Evolutionary conservation across 2,329 filamentous ascomycete genomes (phyloP).

Genomic region (Talaromyces sp.): DNA sequence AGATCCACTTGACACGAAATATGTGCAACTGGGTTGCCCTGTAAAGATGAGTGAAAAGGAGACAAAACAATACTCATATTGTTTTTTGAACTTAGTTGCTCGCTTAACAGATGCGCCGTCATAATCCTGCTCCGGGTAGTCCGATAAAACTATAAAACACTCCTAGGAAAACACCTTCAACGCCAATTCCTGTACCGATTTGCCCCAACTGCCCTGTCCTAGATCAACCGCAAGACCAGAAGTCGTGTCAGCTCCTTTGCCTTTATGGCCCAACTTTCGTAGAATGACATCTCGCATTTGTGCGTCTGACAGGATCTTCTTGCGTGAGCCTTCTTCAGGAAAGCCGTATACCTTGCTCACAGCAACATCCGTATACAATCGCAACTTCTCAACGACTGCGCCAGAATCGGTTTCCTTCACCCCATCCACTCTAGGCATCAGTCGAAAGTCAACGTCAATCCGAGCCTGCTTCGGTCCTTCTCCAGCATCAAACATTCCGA

Average conservation of each 20-base stretch:
- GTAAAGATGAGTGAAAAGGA: not conserved
- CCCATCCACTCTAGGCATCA: slow-evolving; percentile 27
- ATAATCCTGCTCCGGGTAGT: no score
- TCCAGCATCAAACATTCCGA: slow-evolving; percentile 25
- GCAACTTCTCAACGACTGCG: slow-evolving; percentile 28
- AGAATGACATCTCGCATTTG: slow-evolving; percentile 37
- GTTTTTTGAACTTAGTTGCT: not conserved
- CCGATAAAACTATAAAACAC: no score
- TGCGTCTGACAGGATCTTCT: slow-evolving; percentile 31
- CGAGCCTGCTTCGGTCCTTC: slow-evolving; percentile 15
- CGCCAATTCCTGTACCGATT: slow-evolving; percentile 24
- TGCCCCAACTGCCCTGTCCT: slow-evolving; percentile 40
- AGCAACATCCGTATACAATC: slow-evolving; percentile 38
- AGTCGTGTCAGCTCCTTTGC: slow-evolving; percentile 20
- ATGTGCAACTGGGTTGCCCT: not conserved
- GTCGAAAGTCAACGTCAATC: slow-evolving; percentile 41
- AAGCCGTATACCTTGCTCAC: slow-evolving; percentile 43
- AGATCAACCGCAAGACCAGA: slow-evolving; percentile 24
- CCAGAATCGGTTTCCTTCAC: slow-evolving; percentile 17
- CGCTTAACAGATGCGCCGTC: not conserved
- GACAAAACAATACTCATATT: not conserved
- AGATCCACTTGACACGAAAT: not conserved
- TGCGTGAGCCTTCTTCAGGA: slow-evolving; percentile 23
- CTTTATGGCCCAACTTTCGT: slow-evolving; percentile 5
- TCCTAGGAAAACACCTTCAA: slow-evolving; percentile 14